These are phyloP conservation scores for Pyricularia sp. DNA, from an alignment of 2,329 filamentous ascomycete genomes.

Conservation along the genomic window DNA sequence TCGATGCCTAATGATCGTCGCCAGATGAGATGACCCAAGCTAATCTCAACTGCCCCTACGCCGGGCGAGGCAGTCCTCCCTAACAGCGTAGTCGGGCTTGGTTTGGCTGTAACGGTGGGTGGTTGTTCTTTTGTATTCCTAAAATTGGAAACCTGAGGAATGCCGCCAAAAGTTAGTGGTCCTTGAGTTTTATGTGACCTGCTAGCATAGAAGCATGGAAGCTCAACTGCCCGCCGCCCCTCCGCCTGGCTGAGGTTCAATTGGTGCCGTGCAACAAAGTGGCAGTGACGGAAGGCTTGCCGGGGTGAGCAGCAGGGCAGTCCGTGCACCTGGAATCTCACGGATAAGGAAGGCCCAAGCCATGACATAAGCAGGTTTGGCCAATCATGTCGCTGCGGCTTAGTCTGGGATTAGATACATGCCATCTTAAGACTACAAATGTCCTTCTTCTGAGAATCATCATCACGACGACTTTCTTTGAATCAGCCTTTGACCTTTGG, in stretches of 20 bases:
- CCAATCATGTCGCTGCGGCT: neutral
- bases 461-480: neutral
- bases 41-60: neutral
- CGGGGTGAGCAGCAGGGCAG: neutral
- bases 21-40: neutral
- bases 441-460: neutral
- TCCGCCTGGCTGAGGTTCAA: neutral
- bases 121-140: neutral
- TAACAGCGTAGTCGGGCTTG: neutral
- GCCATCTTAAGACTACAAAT: neutral
- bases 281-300: neutral
- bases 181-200: neutral
- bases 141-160: neutral
- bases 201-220: neutral
- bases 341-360: neutral
- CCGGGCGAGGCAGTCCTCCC: neutral
- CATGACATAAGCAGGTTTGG: neutral
- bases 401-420: neutral
- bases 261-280: neutral
- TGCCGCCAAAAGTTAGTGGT: neutral
- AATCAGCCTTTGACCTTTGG: neutral
- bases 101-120: neutral
- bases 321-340: neutral
- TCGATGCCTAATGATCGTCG: neutral
- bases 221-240: neutral